phyloP scores from a whole-genome alignment of 192 early-diverging fungal genomes.

The Paraglomus brasilianum region DNA sequence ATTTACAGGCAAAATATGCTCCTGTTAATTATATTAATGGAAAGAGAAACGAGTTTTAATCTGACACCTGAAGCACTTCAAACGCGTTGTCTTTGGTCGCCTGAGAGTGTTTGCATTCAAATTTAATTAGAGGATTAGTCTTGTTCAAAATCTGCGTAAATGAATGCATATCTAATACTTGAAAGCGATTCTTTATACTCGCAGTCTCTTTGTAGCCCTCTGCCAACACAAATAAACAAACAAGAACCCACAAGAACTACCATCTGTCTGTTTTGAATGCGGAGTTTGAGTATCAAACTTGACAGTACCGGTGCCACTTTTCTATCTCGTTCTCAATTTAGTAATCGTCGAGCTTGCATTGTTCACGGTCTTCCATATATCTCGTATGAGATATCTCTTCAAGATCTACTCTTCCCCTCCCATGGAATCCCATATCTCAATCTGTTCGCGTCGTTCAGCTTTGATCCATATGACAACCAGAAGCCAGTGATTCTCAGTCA shows the following conservation, averaged over 20 bases:
- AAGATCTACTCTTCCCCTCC: not conserved
- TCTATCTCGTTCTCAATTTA: not conserved
- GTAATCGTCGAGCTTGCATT: not conserved
- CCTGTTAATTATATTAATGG: too few species aligned
- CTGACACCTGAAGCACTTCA: too few species aligned
- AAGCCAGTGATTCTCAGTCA: not conserved
- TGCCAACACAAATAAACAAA: not conserved
- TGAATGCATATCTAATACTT: too few species aligned
- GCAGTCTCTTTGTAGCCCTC: not conserved
- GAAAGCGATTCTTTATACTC: too few species aligned
- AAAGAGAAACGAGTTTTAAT: too few species aligned
- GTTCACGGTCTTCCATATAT: not conserved
- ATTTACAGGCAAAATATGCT: too few species aligned
- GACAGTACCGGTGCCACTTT: not conserved
- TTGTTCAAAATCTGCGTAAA: too few species aligned
- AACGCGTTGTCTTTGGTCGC: too few species aligned
- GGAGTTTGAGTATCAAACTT: not conserved
- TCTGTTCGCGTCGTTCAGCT: not conserved
- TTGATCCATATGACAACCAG: not conserved
- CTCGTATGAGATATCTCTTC: not conserved
- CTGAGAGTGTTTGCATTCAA: too few species aligned
- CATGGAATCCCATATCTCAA: constrained; percentile 14
- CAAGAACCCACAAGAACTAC: constrained; percentile 5
- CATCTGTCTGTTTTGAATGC: not conserved
- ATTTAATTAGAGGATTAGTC: too few species aligned